A percentile compares a stretch with the other conserved stretches of the same genome.
These are phyloP conservation scores for Parasitella parasitica DNA, from an alignment of 371 early-diverging fungal genomes.

Conservation along the genomic window DNA sequence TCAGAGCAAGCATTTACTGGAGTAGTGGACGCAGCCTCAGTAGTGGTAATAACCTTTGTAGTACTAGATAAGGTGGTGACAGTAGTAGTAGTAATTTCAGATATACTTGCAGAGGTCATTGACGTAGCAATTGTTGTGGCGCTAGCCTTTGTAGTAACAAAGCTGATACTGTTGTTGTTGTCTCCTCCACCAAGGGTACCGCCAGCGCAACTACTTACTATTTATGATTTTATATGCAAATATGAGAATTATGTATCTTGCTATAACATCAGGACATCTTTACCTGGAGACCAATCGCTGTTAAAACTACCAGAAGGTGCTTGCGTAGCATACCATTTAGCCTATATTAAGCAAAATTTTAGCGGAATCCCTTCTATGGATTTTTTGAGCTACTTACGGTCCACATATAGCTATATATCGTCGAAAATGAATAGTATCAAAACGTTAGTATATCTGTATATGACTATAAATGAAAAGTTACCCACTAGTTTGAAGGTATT, in stretches of 20 bases:
- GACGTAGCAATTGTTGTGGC: neutral
- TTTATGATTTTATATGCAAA: neutral
- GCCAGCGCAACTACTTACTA: slow-evolving; percentile 11
- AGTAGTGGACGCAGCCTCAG: slow-evolving; percentile 13
- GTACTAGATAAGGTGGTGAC: neutral
- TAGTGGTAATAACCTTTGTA: slow-evolving; percentile 19
- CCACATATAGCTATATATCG: slow-evolving; percentile 42
- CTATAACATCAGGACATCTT: neutral
- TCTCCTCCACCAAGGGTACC: neutral
- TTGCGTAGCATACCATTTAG: slow-evolving; percentile 37
- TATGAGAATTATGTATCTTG: neutral
- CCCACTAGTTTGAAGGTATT: slow-evolving; percentile 15
- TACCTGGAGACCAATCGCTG: slow-evolving; percentile 36
- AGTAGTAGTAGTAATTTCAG: neutral
- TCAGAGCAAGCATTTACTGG: slow-evolving; percentile 18
- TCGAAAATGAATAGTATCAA: neutral
- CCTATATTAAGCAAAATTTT: slow-evolving; percentile 23
- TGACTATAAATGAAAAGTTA: slow-evolving; percentile 6
- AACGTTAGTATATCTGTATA: neutral
- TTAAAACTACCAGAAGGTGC: slow-evolving; percentile 22
- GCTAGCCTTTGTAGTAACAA: neutral
- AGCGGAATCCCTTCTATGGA: too few species aligned
- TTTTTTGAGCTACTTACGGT: slow-evolving; percentile 21
- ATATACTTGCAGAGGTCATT: neutral
- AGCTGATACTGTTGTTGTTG: neutral